Conservation (phyloP, 768 basidiomycete species). For the Auricularia sp. region DNA sequence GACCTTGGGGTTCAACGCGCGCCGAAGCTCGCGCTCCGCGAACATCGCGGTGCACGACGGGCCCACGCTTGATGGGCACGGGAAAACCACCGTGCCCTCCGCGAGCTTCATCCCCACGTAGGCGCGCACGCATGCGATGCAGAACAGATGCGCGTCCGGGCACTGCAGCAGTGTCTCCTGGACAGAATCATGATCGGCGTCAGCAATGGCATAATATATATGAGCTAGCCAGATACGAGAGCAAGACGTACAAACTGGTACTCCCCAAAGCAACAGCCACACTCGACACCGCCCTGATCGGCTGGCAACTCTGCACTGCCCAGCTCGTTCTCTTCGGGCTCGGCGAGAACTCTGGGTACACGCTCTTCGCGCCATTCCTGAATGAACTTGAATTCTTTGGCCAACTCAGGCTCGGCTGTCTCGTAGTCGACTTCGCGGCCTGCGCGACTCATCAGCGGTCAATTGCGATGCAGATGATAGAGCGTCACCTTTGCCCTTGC, state of each 20-base stretch:
- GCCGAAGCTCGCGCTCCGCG: slow-evolving; percentile 53
- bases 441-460: background rate
- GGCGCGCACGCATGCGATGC: slow-evolving; percentile 53
- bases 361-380: slow-evolving; percentile 9
- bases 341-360: slow-evolving; percentile 31
- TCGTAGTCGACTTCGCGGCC: background rate
- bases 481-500: slow-evolving; percentile 3
- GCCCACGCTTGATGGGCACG: slow-evolving; percentile 30
- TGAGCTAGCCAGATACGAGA: background rate
- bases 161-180: slow-evolving; percentile 84
- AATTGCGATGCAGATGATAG: background rate
- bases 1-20: slow-evolving; percentile 57
- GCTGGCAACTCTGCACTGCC: slow-evolving; percentile 23
- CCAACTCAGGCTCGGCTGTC: background rate
- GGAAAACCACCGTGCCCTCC: slow-evolving; percentile 38
- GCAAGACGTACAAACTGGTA: slow-evolving; percentile 52
- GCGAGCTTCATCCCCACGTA: slow-evolving; percentile 56
- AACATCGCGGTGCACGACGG: slow-evolving; percentile 46
- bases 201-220: background rate
- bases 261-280: slow-evolving; percentile 74
- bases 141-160: slow-evolving; percentile 83
- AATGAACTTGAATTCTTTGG: background rate
- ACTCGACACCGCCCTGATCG: slow-evolving; percentile 59
- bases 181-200: too few species aligned
- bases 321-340: slow-evolving; percentile 27